Evolutionary conservation across 257 asterid genomes (phyloP).

Genomic region (Ballota nigra): DNA sequence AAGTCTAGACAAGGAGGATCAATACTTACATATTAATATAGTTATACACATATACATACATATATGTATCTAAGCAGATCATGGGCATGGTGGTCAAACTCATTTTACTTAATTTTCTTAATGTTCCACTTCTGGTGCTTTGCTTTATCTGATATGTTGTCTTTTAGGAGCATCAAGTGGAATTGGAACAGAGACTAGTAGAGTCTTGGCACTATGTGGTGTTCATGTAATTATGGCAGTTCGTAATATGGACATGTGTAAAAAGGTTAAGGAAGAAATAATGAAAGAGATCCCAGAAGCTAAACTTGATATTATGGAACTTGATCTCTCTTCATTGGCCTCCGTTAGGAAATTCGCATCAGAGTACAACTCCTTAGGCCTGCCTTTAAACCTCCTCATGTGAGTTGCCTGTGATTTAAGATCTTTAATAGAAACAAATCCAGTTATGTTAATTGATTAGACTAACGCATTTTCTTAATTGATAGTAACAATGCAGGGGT

Average conservation of each 20-base stretch:
- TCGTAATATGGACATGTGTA: constrained; percentile 38
- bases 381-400: constrained; percentile 61
- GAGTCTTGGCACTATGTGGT: constrained; percentile 48
- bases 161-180: constrained; percentile 76
- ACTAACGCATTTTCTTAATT: constrained; percentile 11
- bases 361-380: constrained; percentile 37
- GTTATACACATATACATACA: too few relatives aligned
- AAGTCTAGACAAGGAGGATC: too few relatives aligned
- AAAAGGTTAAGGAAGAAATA: constrained; percentile 37
- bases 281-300: constrained; percentile 43
- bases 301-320: constrained; percentile 54
- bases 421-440: neutral
- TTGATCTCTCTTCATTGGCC: constrained; percentile 50
- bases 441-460: too few relatives aligned
- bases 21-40: too few relatives aligned
- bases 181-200: constrained; percentile 51
- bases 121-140: neutral
- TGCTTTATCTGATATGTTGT: neutral
- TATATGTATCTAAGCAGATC: too few relatives aligned
- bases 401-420: constrained; percentile 26
- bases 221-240: constrained; percentile 63
- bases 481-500: constrained; percentile 73
- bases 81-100: neutral
- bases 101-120: neutral
- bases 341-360: constrained; percentile 59